Percentiles rank a stretch among this genome's conserved stretches.
Conservation (phyloP, 495 filamentous ascomycete species). For the Aspergillus asperescens region DNA sequence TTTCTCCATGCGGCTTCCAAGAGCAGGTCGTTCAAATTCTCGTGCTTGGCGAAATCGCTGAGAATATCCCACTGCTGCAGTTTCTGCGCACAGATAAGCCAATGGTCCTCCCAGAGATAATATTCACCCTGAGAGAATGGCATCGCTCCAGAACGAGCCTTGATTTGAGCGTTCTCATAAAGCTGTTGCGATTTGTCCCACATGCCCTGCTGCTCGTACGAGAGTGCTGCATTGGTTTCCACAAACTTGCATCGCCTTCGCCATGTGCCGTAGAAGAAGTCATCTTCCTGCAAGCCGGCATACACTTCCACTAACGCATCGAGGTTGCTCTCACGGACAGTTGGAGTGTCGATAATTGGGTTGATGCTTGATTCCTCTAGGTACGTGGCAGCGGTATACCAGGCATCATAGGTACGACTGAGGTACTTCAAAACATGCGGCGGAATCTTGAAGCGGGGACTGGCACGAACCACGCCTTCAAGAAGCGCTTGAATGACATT, state of each 20-base stretch:
- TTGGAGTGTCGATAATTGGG: slow-evolving; percentile 75
- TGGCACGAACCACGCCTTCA: slow-evolving; percentile 73
- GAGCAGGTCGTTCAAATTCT: slow-evolving; percentile 96
- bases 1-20: slow-evolving; percentile 92
- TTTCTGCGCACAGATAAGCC: slow-evolving; percentile 95
- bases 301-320: slow-evolving; percentile 93
- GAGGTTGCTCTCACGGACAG: slow-evolving; percentile 85
- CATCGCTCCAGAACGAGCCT: slow-evolving; percentile 84
- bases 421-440: slow-evolving; percentile 93
- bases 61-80: slow-evolving; percentile 98
- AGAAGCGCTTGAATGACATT: slow-evolving; percentile 91
- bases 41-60: slow-evolving; percentile 96
- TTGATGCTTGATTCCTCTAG: slow-evolving; percentile 80
- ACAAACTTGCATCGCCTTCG: slow-evolving; percentile 89
- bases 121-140: slow-evolving; percentile 97
- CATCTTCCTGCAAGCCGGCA: slow-evolving; percentile 81
- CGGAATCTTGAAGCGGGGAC: slow-evolving; percentile 83
- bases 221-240: slow-evolving; percentile 92
- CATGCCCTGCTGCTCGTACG: slow-evolving; percentile 98
- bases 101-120: slow-evolving; percentile 99
- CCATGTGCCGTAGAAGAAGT: slow-evolving; percentile 98
- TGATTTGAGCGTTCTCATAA: slow-evolving; percentile 95
- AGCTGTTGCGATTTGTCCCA: slow-evolving; percentile 97
- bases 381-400: slow-evolving; percentile 83
- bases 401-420: slow-evolving; percentile 85